Percentiles rank a stretch among this genome's conserved stretches.
Conservation (phyloP, 108 stramenopile genomes). For the Licmophora abbreviata region DNA sequence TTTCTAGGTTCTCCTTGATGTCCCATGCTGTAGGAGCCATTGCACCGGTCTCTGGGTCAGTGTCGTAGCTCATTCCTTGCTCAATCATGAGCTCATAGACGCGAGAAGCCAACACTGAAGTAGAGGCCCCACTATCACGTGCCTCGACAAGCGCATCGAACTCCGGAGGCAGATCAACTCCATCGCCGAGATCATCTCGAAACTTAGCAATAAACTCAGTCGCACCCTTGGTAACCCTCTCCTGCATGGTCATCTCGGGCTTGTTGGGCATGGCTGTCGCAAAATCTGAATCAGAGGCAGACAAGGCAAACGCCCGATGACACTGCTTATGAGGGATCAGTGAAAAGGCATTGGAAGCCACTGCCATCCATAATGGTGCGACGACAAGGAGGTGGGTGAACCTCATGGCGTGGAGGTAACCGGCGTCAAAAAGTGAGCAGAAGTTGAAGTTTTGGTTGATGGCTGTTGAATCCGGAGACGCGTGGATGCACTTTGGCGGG, state of each 20-base stretch:
- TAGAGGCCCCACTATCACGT: constrained; percentile 17
- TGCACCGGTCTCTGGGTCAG: constrained; percentile 41
- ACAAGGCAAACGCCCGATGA: too few relatives aligned
- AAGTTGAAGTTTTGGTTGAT: too few relatives aligned
- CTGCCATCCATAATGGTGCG: too few relatives aligned
- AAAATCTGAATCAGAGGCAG: constrained; percentile 51
- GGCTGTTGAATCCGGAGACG: too few relatives aligned
- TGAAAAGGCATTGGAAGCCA: too few relatives aligned
- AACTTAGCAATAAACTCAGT: constrained; percentile 49
- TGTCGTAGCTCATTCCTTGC: constrained; percentile 61
- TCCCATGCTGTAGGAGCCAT: constrained; percentile 66
- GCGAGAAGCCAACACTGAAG: constrained; percentile 23
- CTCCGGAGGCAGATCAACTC: constrained; percentile 48
- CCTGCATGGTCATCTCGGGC: constrained; percentile 40
- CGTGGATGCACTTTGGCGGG: too few relatives aligned
- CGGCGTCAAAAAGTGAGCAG: too few relatives aligned
- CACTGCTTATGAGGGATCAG: too few relatives aligned
- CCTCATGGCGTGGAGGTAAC: too few relatives aligned
- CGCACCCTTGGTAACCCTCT: constrained; percentile 41
- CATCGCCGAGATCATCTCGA: constrained; percentile 31
- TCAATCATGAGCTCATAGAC: constrained; percentile 76
- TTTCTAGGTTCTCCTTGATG: constrained; percentile 54
- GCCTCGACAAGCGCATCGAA: constrained; percentile 35
- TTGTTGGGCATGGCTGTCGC: constrained; percentile 68
- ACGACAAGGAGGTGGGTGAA: too few relatives aligned